These are phyloP conservation scores for Inonotus hispidus DNA, from an alignment of 1,284 basidiomycete genomes.

Conservation along the genomic window DNA sequence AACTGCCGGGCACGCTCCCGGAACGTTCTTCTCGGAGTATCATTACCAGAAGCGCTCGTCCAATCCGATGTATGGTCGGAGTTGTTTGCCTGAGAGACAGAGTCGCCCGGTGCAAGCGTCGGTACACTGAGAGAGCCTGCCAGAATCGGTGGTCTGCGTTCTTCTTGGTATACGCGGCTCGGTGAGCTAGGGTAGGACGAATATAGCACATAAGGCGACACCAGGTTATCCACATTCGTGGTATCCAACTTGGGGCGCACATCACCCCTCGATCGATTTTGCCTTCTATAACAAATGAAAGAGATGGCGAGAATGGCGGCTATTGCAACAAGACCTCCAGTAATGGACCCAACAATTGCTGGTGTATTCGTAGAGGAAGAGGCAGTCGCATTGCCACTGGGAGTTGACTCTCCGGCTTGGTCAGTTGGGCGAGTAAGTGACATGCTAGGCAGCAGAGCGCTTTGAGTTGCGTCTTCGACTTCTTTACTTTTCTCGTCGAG, in stretches of 20 bases:
- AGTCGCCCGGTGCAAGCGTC: neutral
- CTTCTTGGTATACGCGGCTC: neutral
- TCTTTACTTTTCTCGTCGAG: neutral
- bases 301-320: constrained; percentile 3
- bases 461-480: neutral
- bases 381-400: neutral
- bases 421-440: neutral
- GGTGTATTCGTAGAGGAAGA: neutral
- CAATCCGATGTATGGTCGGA: neutral
- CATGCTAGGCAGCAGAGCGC: neutral
- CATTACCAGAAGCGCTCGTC: neutral
- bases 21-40: neutral
- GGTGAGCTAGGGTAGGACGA: neutral
- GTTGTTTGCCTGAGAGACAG: neutral
- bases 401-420: neutral
- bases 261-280: neutral
- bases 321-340: constrained; percentile 1
- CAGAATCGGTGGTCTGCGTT: neutral
- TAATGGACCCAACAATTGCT: neutral
- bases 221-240: neutral
- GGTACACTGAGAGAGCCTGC: neutral
- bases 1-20: neutral
- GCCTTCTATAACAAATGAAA: neutral
- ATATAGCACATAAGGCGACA: neutral
- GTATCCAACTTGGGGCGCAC: neutral